Base-by-base conservation (phyloP, 768 basidiomycete genomes). In the Tephrocybe sp. region DNA sequence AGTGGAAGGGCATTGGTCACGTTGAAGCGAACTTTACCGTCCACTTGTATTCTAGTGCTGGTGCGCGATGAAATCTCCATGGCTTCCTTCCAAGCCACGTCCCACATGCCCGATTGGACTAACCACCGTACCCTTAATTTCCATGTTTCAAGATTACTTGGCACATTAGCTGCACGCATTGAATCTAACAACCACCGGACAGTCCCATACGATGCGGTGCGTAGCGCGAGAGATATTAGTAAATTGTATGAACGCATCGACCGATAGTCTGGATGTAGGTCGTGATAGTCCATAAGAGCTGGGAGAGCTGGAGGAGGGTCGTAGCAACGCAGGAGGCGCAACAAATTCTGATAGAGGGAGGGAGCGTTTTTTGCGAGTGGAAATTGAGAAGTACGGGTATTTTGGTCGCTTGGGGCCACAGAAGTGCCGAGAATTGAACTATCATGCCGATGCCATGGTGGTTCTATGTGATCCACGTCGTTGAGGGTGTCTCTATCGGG, bases 91-190 rank as follows among this genome's bases (percentile, higher is more conserved):
- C 83, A 87, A 18, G 84, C 87, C 19, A 71, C 63, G 9, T 73
- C 62, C 85, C 86, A 88, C 35, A 61, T 64, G 7, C 80, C 85
- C 3, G 71, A 69, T 38, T 75, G 71, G 37, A 88, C 69, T 44
- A 84, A 64, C 69, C 74, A 79, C 16, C 87, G 78, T 52, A 79
- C 74, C 48, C 72, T 69, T 31, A 88, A 64, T 64, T 78, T 77
- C 63, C 73, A 69, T 1, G 87, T 86, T 57, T 84, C 79, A 40
- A 75, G 48, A 61, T 85, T 75, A 27, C 62, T 66, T 3, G 57
- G 60, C 3, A 86, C 57, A 5, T 64, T 58, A 24, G 73, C 73
- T 22, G 58, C 53, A 18, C 65, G 64, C 80, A 88, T 86, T 32
- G 64, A 63, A 9, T 47, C 38, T 15, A 88, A 63, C 38, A 89